Percentiles rank a stretch among this genome's conserved stretches.
These are phyloP conservation scores for Lepiota brunneoincarnata DNA, from an alignment of 768 basidiomycete species.

Conservation along the genomic window DNA sequence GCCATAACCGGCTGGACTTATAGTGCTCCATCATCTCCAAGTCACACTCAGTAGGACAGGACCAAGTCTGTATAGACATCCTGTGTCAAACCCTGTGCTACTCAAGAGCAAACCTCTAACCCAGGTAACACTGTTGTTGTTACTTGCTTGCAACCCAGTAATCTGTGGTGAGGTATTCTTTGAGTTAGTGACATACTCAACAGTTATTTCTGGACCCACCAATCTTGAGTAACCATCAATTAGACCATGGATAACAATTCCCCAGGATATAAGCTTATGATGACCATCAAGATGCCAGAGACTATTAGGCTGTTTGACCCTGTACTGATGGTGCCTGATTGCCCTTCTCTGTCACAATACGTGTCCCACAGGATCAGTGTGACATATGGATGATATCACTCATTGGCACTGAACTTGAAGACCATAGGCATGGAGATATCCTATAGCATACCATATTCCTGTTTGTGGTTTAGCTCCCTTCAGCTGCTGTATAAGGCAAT, in stretches of 20 bases:
- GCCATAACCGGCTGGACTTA: too few species aligned
- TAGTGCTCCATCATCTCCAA: too few species aligned
- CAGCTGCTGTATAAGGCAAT: too few species aligned
- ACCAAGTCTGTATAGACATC: too few species aligned
- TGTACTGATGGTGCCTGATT: constrained; percentile 19
- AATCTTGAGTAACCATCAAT: constrained; percentile 22
- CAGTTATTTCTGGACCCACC: constrained; percentile 13
- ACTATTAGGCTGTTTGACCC: constrained; percentile 19
- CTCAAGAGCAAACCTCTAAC: too few species aligned
- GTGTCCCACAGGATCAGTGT: constrained; percentile 25
- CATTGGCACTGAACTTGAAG: too few species aligned
- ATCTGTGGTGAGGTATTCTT: constrained; percentile 13
- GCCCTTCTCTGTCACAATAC: constrained; percentile 14
- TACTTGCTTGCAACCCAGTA: constrained; percentile 26
- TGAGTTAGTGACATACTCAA: not conserved
- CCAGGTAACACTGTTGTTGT: constrained; percentile 34
- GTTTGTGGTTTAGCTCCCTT: too few species aligned
- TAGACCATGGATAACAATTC: constrained; percentile 25
- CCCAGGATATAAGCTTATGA: constrained; percentile 31
- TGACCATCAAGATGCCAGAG: constrained; percentile 34
- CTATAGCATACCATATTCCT: too few species aligned
- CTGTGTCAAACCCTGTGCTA: too few species aligned
- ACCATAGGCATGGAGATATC: too few species aligned
- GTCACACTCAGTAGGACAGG: too few species aligned
- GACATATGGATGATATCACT: constrained; percentile 18